Base-by-base conservation (phyloP, 108 stramenopile genomes). In the Cyclostephanos tholiformis region DNA sequence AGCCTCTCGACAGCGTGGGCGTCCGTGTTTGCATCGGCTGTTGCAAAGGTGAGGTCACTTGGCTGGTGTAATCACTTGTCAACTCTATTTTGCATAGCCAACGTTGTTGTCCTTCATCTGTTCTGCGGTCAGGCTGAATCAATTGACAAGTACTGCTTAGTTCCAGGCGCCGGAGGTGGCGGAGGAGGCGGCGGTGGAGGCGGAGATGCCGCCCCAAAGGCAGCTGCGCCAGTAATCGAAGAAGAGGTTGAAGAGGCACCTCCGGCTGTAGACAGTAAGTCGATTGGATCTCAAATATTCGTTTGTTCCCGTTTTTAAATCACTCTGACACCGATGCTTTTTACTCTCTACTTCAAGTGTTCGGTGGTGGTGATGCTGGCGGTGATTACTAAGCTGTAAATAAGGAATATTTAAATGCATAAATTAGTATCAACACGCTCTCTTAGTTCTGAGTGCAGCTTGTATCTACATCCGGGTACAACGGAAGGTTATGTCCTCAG, bases 101-200 rank as follows among this genome's bases (percentile, higher is more conserved):
- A 62, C 11, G 30, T 12, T 19, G 3, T 52, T 64, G 30, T 59
- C 6, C 43, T 25, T 2, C 50, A 48, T 63, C 13, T 58, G 26
- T 35, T 39, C 35, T 19, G 16, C n/a, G 25, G 4, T 30, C 9
- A 81, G 80, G 67, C 82, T 41, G 82, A 68, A 59, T 74, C 75
- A 50, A 81, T 84, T 63, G 80, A 84, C 56, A 77, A 77, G 63
- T 84, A 73, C 61, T 84, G 83, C 61, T 74, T 80, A 75, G 83
- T 76, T 72, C 83, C 83, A 32, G 79, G 88, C 53, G 90, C 87
- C 30, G 90, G 90, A 58, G 90, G 90, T 16, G 89, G 85, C 39
- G 88, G 80, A 49, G 86, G 85, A 55, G 87, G 74, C 10, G 85
- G 79, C 14, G 83, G 64, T 39, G 85, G 79, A 25, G 87, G 74